These are phyloP conservation scores for Isatis tinctoria DNA, from an alignment of 345 rosid species.

Conservation along the genomic window DNA sequence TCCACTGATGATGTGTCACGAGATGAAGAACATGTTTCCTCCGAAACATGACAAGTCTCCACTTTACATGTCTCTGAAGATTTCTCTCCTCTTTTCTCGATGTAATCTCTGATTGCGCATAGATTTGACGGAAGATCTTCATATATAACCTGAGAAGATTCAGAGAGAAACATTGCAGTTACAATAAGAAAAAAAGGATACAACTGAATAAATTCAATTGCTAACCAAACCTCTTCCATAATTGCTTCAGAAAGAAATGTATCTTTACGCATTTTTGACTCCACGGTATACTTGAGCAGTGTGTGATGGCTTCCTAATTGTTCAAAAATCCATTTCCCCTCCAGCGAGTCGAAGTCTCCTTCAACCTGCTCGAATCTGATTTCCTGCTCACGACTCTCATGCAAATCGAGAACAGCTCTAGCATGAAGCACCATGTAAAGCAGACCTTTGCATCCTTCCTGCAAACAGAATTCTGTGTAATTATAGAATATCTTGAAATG, in stretches of 20 bases:
- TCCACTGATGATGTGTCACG: conserved; percentile 17
- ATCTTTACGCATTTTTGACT: conserved; percentile 87
- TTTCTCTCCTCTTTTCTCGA: conserved; percentile 49
- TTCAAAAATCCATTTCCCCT: conserved; percentile 93
- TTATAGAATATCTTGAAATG: not conserved
- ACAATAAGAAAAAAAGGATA: not conserved
- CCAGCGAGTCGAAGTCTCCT: conserved; percentile 89
- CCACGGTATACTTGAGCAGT: conserved; percentile 74
- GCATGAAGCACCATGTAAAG: conserved; percentile 98
- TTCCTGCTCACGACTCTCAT: conserved; percentile 76
- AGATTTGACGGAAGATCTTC: conserved; percentile 97
- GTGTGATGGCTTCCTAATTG: conserved; percentile 93
- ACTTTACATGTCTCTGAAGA: conserved; percentile 40
- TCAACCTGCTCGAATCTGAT: conserved; percentile 88
- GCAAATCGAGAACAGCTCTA: conserved; percentile 80
- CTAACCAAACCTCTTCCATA: conserved; percentile 81
- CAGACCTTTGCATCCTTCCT: conserved; percentile 98
- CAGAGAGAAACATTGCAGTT: not conserved
- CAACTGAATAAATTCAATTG: not conserved
- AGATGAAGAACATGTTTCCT: conserved; percentile 37
- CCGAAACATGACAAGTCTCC: conserved; percentile 28
- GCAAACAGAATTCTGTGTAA: conserved; percentile 13
- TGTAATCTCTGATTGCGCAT: conserved; percentile 86
- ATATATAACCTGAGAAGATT: conserved; percentile 65
- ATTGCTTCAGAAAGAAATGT: conserved; percentile 92